These are phyloP conservation scores for Trichophyton benhamiae DNA, from an alignment of 2,329 filamentous ascomycete species.

Conservation along the genomic window DNA sequence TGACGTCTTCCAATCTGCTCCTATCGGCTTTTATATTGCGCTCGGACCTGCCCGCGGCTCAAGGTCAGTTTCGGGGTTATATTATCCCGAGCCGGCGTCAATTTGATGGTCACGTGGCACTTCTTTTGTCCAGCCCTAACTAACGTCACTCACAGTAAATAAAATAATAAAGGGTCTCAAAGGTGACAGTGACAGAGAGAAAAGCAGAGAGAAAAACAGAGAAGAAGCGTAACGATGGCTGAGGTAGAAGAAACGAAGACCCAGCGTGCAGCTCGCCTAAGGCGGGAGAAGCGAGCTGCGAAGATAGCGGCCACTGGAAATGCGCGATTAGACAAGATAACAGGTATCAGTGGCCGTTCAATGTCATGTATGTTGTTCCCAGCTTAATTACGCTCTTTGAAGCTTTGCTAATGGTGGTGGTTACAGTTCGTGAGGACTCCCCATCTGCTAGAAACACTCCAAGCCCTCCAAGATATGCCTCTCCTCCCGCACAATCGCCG, in stretches of 20 bases:
- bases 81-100: background rate
- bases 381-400: background rate
- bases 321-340: conserved; percentile 50
- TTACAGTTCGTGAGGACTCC: conserved; percentile 18
- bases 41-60: too few species aligned
- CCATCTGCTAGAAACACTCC: conserved; percentile 9
- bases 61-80: background rate
- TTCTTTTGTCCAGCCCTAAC: background rate
- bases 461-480: conserved; percentile 8
- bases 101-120: background rate
- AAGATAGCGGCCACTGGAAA: conserved; percentile 49
- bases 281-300: conserved; percentile 51
- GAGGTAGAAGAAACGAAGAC: conserved; percentile 33
- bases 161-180: too few species aligned
- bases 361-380: conserved; percentile 19
- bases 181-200: too few species aligned
- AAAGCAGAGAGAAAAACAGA: background rate
- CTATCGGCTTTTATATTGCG: background rate
- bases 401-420: background rate
- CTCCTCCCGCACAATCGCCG: background rate
- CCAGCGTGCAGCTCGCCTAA: conserved; percentile 44
- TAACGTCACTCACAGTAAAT: background rate
- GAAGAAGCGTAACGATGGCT: background rate
- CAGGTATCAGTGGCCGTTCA: conserved; percentile 43
- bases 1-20: too few species aligned